Evolutionary conservation across 2,329 filamentous ascomycete genomes (phyloP).

Genomic region (Epicoccum nigrum): DNA sequence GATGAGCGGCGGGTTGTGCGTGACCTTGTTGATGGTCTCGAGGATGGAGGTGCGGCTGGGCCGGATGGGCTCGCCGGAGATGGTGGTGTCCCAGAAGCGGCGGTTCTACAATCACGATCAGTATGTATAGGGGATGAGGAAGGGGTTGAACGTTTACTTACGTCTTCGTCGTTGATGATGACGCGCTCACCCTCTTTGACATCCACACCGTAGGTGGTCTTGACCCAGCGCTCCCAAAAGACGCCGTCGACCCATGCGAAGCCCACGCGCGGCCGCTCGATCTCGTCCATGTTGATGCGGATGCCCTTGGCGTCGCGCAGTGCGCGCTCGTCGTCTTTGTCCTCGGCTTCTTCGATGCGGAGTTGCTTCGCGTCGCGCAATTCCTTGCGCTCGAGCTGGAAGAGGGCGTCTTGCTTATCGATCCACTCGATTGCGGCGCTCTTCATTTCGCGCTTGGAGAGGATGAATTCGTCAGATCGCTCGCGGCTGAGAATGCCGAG

Average conservation of each 20-base stretch:
- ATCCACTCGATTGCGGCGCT: conserved; percentile 97
- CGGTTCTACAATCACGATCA: conserved; percentile 67
- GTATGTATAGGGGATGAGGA: background rate
- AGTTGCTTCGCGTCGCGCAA: conserved; percentile 93
- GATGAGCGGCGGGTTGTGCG: conserved; percentile 72
- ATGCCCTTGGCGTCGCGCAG: conserved; percentile 87
- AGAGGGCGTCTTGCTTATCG: conserved; percentile 90
- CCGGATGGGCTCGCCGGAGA: conserved; percentile 87
- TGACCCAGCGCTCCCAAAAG: conserved; percentile 97
- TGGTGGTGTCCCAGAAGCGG: conserved; percentile 92
- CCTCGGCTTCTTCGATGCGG: conserved; percentile 93
- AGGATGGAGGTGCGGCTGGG: conserved; percentile 89
- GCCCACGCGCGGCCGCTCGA: conserved; percentile 83
- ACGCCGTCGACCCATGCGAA: conserved; percentile 98
- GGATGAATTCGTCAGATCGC: conserved; percentile 76
- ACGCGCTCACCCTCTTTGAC: conserved; percentile 85
- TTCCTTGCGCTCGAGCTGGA: conserved; percentile 92
- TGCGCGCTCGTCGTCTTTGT: conserved; percentile 87
- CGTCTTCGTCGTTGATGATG: conserved; percentile 96
- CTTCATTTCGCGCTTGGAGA: conserved; percentile 88
- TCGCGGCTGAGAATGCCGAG: conserved; percentile 85
- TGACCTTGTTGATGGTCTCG: conserved; percentile 78
- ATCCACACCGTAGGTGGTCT: conserved; percentile 92
- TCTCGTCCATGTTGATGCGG: conserved; percentile 86
- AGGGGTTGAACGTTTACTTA: conserved; percentile 57